A percentile compares a stretch with the other conserved stretches of the same genome.
Evolutionary conservation across 1,284 basidiomycete genomes (phyloP).

Genomic region (Cutaneotrichosporon mucoides): DNA sequence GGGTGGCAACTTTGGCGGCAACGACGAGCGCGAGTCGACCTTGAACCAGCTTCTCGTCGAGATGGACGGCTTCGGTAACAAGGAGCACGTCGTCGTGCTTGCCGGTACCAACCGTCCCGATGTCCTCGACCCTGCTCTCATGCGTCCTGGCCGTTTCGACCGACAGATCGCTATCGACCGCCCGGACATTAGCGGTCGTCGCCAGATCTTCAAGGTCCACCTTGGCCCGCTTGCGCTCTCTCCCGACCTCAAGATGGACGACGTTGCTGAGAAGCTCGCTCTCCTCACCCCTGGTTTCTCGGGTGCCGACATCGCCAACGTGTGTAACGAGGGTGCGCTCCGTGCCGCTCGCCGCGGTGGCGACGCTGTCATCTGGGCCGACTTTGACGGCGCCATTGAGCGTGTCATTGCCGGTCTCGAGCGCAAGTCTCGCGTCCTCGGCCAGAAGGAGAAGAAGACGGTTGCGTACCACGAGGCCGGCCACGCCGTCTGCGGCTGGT

Average conservation of each 20-base stretch:
- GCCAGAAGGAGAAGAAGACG: slow-evolving; percentile 95
- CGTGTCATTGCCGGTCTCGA: slow-evolving; percentile 96
- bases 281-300: slow-evolving; percentile 97
- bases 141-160: slow-evolving; percentile 98
- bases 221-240: slow-evolving; percentile 76
- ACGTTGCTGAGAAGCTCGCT: slow-evolving; percentile 84
- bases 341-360: slow-evolving; percentile 84
- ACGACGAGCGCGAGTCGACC: slow-evolving; percentile 97
- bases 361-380: slow-evolving; percentile 72
- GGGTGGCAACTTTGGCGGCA: slow-evolving; percentile 83
- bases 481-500: slow-evolving; percentile 98
- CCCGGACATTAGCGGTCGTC: slow-evolving; percentile 88
- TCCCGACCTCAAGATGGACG: slow-evolving; percentile 56
- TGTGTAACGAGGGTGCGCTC: slow-evolving; percentile 95
- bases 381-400: slow-evolving; percentile 98
- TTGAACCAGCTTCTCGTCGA: slow-evolving; percentile 97
- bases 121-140: slow-evolving; percentile 87
- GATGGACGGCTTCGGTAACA: slow-evolving; percentile 98
- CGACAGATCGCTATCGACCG: slow-evolving; percentile 93
- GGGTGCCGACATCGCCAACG: slow-evolving; percentile 97
- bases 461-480: slow-evolving; percentile 99
- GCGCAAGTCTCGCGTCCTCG: slow-evolving; percentile 88
- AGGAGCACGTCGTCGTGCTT: slow-evolving; percentile 93
- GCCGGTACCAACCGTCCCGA: slow-evolving; percentile 97
- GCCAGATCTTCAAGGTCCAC: slow-evolving; percentile 93